phyloP scores from a whole-genome alignment of 129 eudicot species.

The Pittosporum tobira region DNA sequence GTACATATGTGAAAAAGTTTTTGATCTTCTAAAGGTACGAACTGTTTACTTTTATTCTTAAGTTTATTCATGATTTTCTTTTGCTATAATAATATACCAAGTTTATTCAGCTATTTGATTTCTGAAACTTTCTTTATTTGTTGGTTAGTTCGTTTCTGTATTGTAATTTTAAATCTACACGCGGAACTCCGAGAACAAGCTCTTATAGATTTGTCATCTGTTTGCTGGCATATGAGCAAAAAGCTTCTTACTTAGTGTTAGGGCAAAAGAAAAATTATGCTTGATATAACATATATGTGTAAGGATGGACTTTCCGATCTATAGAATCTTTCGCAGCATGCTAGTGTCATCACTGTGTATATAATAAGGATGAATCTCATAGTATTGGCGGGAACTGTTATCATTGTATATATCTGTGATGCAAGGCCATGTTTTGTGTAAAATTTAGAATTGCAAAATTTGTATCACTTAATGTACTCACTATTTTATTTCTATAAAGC shows the following conservation, averaged over 20 bases:
- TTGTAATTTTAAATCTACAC: neutral
- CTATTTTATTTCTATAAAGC: neutral
- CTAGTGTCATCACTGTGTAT: neutral
- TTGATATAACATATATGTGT: neutral
- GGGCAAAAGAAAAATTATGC: no score
- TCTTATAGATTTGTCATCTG: neutral
- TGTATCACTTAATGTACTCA: neutral
- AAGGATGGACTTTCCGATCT: neutral
- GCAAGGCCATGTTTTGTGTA: neutral
- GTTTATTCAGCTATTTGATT: neutral
- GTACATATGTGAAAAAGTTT: slow-evolving; percentile 91
- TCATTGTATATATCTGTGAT: no score
- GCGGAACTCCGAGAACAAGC: neutral
- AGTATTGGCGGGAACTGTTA: no score
- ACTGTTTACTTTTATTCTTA: neutral
- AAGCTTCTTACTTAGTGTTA: neutral
- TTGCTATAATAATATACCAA: neutral
- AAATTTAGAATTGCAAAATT: neutral
- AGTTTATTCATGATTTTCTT: neutral
- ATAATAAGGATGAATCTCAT: no score
- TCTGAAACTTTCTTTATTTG: neutral
- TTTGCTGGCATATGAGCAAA: neutral
- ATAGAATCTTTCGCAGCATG: no score
- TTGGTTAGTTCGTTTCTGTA: neutral
- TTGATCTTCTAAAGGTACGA: slow-evolving; percentile 91